phyloP scores from a whole-genome alignment of 2,329 filamentous ascomycete species.

The Alternaria panax region DNA sequence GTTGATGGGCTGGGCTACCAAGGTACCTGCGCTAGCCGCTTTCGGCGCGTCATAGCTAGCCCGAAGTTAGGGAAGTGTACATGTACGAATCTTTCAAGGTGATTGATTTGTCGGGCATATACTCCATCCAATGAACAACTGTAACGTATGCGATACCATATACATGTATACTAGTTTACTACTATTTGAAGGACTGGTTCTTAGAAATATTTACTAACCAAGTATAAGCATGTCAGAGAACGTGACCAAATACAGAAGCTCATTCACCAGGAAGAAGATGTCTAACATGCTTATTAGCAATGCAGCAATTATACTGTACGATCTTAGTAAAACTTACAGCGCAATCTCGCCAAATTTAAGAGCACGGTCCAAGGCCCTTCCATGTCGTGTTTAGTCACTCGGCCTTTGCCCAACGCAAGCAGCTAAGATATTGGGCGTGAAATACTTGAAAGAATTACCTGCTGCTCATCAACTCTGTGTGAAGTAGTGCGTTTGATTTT shows the following conservation, averaged over 20 bases:
- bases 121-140: neutral
- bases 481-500: too few species aligned
- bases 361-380: neutral
- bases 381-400: neutral
- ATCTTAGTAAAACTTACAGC: neutral
- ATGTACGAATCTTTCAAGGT: neutral
- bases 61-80: neutral
- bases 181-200: neutral
- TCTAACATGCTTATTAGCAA: neutral
- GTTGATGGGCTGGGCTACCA: constrained; percentile 9
- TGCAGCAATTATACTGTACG: neutral
- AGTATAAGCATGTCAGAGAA: neutral
- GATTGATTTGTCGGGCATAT: neutral
- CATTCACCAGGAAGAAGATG: neutral
- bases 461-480: too few species aligned
- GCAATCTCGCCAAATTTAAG: neutral
- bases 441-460: too few species aligned
- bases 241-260: neutral
- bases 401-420: too few species aligned
- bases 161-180: neutral
- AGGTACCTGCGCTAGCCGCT: constrained; percentile 6
- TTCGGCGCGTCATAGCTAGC: neutral
- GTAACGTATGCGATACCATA: neutral
- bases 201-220: neutral
- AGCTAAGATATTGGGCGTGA: too few species aligned